These are phyloP conservation scores for Ceratocystiopsis minuta DNA, from an alignment of 2,329 filamentous ascomycete species.

Conservation along the genomic window DNA sequence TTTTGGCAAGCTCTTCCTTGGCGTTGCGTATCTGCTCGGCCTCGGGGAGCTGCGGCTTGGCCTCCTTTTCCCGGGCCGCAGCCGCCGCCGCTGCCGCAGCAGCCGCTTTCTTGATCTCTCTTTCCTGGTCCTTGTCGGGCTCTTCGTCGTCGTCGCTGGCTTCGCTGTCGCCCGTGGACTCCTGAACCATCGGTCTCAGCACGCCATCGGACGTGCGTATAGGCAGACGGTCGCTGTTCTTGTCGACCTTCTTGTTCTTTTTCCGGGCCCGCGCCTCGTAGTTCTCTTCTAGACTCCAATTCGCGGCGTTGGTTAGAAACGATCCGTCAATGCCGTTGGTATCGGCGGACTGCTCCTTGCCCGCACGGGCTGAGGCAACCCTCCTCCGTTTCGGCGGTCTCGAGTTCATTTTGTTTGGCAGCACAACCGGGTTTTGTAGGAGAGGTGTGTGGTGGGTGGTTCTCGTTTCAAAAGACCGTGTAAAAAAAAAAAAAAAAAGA, in stretches of 20 bases:
- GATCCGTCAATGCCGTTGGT: slow-evolving; percentile 38
- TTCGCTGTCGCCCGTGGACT: slow-evolving; percentile 40
- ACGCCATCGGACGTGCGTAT: slow-evolving; percentile 71
- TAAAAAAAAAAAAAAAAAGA: slow-evolving; percentile 1
- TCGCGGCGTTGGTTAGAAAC: slow-evolving; percentile 57
- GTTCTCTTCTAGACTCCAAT: slow-evolving; percentile 83
- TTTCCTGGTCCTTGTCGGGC: slow-evolving; percentile 20
- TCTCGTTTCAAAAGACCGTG: neutral
- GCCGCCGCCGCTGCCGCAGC: slow-evolving; percentile 19
- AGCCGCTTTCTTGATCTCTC: slow-evolving; percentile 23
- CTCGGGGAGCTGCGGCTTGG: slow-evolving; percentile 6
- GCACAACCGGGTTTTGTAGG: neutral
- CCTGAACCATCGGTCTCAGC: slow-evolving; percentile 35
- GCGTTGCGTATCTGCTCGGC: slow-evolving; percentile 62
- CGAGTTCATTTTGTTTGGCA: slow-evolving; percentile 22
- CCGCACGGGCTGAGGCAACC: slow-evolving; percentile 33
- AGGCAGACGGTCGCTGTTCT: slow-evolving; percentile 58
- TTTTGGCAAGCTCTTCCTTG: slow-evolving; percentile 79
- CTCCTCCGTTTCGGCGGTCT: slow-evolving; percentile 38
- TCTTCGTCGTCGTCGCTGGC: slow-evolving; percentile 32
- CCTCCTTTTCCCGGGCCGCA: neutral
- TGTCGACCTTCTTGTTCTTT: slow-evolving; percentile 39
- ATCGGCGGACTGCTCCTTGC: slow-evolving; percentile 19
- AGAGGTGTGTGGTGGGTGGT: neutral
- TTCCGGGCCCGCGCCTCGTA: slow-evolving; percentile 61